Percentiles rank a stretch among this genome's conserved stretches.
These are phyloP conservation scores for Santalum album DNA, from an alignment of 164 flowering plant species.

Conservation along the genomic window DNA sequence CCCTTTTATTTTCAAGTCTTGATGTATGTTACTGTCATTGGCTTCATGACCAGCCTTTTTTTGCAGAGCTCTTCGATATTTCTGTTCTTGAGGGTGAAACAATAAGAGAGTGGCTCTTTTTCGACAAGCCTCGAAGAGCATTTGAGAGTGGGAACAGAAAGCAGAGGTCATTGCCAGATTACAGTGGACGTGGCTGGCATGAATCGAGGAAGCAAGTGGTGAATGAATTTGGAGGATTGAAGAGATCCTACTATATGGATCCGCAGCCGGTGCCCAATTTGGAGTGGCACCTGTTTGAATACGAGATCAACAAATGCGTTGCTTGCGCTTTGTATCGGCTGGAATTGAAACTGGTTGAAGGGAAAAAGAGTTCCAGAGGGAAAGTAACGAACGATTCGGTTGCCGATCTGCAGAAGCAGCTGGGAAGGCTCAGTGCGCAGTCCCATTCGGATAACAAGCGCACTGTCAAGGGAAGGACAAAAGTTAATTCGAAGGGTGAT, in stretches of 20 bases:
- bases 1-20: no score
- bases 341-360: constrained; percentile 80
- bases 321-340: constrained; percentile 84
- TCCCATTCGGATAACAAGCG: constrained; percentile 63
- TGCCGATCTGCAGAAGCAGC: constrained; percentile 85
- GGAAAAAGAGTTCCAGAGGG: constrained; percentile 73
- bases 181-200: constrained; percentile 98
- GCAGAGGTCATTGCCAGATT: constrained; percentile 96
- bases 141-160: constrained; percentile 97
- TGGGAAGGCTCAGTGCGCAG: constrained; percentile 87
- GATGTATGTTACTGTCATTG: no score
- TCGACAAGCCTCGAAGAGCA: constrained; percentile 97
- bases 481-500: constrained; percentile 28
- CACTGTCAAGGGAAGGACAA: constrained; percentile 43
- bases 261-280: constrained; percentile 74
- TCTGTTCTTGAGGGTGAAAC: constrained; percentile 78
- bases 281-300: constrained; percentile 98
- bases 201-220: constrained; percentile 97
- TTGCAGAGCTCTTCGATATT: constrained; percentile 90
- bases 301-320: constrained; percentile 85
- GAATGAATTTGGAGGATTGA: constrained; percentile 81
- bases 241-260: constrained; percentile 98
- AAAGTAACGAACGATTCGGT: constrained; percentile 63
- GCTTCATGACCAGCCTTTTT: not conserved
- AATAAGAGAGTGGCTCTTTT: constrained; percentile 96